Conservation (phyloP, 2,329 filamentous ascomycete species). For the Colletotrichum lentis region DNA sequence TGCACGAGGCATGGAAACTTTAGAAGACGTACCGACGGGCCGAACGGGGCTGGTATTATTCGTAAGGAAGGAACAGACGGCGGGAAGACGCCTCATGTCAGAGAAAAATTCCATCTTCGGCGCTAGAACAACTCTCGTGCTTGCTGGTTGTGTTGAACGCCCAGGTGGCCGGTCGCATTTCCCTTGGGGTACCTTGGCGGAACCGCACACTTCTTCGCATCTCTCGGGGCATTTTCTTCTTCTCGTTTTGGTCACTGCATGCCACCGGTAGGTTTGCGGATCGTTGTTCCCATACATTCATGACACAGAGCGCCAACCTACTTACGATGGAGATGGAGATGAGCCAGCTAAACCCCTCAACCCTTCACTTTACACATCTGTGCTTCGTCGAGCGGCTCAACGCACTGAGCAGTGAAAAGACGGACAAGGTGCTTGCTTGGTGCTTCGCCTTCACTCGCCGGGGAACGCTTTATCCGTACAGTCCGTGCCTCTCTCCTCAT, state of each 20-base stretch:
- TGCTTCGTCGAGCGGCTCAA: not conserved
- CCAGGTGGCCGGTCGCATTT: not conserved
- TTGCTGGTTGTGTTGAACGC: constrained; percentile 5
- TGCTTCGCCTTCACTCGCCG: not conserved
- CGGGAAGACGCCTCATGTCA: constrained; percentile 12
- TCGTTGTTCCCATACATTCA: not conserved
- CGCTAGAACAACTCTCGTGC: constrained; percentile 35
- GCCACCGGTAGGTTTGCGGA: not conserved
- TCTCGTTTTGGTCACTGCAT: not conserved
- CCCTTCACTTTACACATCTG: constrained; percentile 1
- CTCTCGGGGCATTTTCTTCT: not conserved
- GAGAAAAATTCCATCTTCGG: constrained; percentile 32
- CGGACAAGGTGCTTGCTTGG: not conserved
- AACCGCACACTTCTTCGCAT: not conserved
- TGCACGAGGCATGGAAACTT: no score
- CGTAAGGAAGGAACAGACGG: not conserved
- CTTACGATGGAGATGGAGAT: not conserved
- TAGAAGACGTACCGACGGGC: not conserved
- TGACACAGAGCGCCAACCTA: not conserved
- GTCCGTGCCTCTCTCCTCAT: not conserved
- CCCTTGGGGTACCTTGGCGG: not conserved
- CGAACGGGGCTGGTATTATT: not conserved
- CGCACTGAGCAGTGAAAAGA: not conserved
- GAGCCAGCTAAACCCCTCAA: not conserved
- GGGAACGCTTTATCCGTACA: not conserved